A percentile compares a stretch with the other conserved stretches of the same genome.
These are phyloP conservation scores for Suillus luteus DNA, from an alignment of 768 basidiomycete species.

Conservation along the genomic window DNA sequence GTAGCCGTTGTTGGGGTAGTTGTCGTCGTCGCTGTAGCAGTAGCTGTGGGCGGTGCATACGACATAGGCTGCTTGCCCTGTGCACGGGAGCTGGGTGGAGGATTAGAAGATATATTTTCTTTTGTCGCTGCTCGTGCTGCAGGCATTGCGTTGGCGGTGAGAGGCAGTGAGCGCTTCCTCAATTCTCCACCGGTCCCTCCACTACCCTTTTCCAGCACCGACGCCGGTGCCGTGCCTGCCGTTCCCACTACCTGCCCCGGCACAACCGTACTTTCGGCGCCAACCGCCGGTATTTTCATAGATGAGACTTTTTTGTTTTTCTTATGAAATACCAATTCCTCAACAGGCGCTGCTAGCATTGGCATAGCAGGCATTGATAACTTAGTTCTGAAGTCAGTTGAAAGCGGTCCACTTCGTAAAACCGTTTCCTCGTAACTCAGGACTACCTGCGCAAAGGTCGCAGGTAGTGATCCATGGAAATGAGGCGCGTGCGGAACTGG, in stretches of 20 bases:
- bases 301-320: conserved; percentile 46
- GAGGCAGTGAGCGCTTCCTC: conserved; percentile 41
- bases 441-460: conserved; percentile 40
- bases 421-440: conserved; percentile 41
- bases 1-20: conserved; percentile 38
- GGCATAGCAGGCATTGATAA: conserved; percentile 26
- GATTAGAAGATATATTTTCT: conserved; percentile 37
- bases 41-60: conserved; percentile 41
- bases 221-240: conserved; percentile 35
- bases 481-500: conserved; percentile 21
- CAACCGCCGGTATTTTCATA: conserved; percentile 31
- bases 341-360: conserved; percentile 19
- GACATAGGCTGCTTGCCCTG: conserved; percentile 94
- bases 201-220: conserved; percentile 35
- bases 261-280: conserved; percentile 17
- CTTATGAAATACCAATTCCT: conserved; percentile 29
- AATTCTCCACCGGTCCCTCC: conserved; percentile 34
- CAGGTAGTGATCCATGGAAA: conserved; percentile 21
- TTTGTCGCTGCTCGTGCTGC: conserved; percentile 41
- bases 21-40: conserved; percentile 19
- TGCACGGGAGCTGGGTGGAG: conserved; percentile 76
- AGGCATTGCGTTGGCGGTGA: conserved; percentile 45
- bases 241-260: conserved; percentile 18
- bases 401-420: conserved; percentile 20
- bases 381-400: conserved; percentile 29